Percentiles rank a stretch among this genome's conserved stretches.
Evolutionary conservation across 495 filamentous ascomycete species (phyloP).

Genomic region (Aspergillus egyptiacus): DNA sequence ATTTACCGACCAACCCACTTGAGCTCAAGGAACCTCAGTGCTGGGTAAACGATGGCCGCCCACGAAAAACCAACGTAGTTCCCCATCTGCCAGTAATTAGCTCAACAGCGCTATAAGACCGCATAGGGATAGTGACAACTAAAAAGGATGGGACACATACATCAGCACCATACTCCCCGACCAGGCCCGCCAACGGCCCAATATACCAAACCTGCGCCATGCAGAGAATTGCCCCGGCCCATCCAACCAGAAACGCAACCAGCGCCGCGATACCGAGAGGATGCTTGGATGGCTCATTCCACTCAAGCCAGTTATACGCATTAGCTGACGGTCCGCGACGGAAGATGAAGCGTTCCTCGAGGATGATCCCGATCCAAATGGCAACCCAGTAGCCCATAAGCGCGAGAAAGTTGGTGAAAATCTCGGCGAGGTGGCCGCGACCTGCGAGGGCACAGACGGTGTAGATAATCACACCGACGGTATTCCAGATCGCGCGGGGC

Average conservation of each 20-base stretch:
- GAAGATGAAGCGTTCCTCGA: conserved; percentile 63
- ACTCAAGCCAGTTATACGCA: conserved; percentile 56
- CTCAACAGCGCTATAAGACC: neutral
- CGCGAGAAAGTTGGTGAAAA: conserved; percentile 68
- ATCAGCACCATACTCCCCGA: conserved; percentile 58
- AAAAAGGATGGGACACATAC: conserved; percentile 23
- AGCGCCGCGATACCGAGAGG: conserved; percentile 60
- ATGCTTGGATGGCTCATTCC: conserved; percentile 53
- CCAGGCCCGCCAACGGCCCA: conserved; percentile 52
- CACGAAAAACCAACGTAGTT: conserved; percentile 47
- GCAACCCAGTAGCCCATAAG: conserved; percentile 72
- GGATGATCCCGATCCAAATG: conserved; percentile 57
- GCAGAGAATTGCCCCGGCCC: conserved; percentile 62
- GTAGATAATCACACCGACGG: conserved; percentile 53
- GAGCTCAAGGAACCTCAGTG: conserved; percentile 44
- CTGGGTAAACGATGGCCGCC: conserved; percentile 45
- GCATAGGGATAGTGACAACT: neutral
- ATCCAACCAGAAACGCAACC: conserved; percentile 59
- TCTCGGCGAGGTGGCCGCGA: conserved; percentile 51
- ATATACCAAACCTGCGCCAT: conserved; percentile 70
- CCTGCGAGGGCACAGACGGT: conserved; percentile 61
- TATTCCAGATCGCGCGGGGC: conserved; percentile 60
- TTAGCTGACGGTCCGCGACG: conserved; percentile 24
- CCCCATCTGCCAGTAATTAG: conserved; percentile 35
- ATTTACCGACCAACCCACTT: conserved; percentile 38